Conservation (phyloP, 1,139 yeast genomes). For the Schizosaccharomyces versatilis region DNA sequence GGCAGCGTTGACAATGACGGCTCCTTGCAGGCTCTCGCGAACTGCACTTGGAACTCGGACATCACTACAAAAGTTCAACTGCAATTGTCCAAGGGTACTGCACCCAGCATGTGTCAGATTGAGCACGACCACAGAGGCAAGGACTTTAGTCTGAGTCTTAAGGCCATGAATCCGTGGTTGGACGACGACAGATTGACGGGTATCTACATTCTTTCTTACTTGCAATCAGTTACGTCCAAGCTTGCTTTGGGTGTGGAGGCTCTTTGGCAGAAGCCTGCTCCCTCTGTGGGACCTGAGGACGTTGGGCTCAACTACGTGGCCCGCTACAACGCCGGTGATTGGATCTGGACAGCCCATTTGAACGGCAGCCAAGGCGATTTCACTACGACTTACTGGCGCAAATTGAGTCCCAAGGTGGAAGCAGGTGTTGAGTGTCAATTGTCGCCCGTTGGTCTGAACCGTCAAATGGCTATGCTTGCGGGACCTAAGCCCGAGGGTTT, state of each 20-base stretch:
- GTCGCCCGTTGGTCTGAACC: conserved; percentile 47
- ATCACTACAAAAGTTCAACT: conserved; percentile 66
- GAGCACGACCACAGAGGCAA: conserved; percentile 89
- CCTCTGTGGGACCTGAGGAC: conserved; percentile 64
- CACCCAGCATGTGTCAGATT: conserved; percentile 87
- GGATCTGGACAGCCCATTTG: conserved; percentile 81
- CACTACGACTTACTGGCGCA: conserved; percentile 83
- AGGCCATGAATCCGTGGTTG: conserved; percentile 72
- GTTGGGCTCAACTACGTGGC: conserved; percentile 80
- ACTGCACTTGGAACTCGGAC: conserved; percentile 73
- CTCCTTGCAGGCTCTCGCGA: conserved; percentile 69
- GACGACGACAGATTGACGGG: conserved; percentile 53
- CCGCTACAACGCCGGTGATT: conserved; percentile 65
- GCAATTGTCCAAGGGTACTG: conserved; percentile 40
- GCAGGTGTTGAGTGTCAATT: conserved; percentile 89
- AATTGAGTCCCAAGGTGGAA: conserved; percentile 75
- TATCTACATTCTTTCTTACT: conserved; percentile 71
- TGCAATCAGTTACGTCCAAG: conserved; percentile 70
- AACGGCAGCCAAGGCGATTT: conserved; percentile 81
- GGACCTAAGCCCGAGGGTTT: conserved; percentile 66
- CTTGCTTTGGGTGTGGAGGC: conserved; percentile 84
- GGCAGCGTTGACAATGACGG: conserved; percentile 25
- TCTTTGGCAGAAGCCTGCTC: conserved; percentile 52
- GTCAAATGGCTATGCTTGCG: conserved; percentile 54
- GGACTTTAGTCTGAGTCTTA: conserved; percentile 73